Evolutionary conservation across 805 yeast species (phyloP).

Genomic region (Candida insectalens): DNA sequence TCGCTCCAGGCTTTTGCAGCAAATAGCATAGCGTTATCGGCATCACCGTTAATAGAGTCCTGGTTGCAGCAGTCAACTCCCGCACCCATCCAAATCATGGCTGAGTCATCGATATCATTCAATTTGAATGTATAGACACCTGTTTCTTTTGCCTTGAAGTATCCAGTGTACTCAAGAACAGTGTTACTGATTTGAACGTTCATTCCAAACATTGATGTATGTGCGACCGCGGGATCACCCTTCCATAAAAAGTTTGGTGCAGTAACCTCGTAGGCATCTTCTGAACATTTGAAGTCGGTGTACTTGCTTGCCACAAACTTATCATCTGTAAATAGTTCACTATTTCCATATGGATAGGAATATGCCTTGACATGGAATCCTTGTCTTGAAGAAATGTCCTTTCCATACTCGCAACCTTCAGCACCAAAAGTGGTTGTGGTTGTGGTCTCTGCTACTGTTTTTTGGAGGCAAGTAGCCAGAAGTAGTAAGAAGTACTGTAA

Average conservation of each 20-base stretch:
- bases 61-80: slow-evolving; percentile 26
- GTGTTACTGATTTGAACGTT: slow-evolving; percentile 5
- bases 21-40: slow-evolving; percentile 5
- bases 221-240: background rate
- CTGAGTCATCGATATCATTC: slow-evolving; percentile 21
- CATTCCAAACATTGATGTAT: slow-evolving; percentile 6
- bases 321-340: background rate
- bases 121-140: slow-evolving; percentile 21
- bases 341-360: background rate
- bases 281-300: background rate
- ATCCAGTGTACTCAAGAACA: slow-evolving; percentile 10
- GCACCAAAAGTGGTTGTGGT: too few relatives aligned
- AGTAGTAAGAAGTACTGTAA: too few relatives aligned
- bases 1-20: slow-evolving; percentile 4
- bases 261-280: background rate
- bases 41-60: slow-evolving; percentile 2
- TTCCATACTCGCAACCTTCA: background rate
- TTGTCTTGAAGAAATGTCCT: background rate
- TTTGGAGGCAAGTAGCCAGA: too few relatives aligned
- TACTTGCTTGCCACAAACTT: background rate
- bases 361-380: background rate
- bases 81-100: slow-evolving; percentile 23
- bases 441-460: too few relatives aligned
- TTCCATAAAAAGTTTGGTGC: background rate
- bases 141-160: slow-evolving; percentile 16